phyloP scores from a whole-genome alignment of 2,329 filamentous ascomycete species.

The Calonectria henricotiae region DNA sequence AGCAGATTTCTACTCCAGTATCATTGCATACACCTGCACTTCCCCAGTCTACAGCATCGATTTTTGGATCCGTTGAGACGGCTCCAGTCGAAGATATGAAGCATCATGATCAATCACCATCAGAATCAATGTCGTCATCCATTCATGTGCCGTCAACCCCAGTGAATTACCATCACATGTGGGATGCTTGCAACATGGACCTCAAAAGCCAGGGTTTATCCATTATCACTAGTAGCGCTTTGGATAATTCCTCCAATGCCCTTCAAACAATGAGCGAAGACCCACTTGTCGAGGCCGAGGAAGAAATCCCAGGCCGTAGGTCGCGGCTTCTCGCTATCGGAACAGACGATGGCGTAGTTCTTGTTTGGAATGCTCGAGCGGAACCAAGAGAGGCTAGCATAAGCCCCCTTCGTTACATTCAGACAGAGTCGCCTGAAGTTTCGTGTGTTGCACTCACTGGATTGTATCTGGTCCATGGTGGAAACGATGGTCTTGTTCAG shows the following conservation, averaged over 20 bases:
- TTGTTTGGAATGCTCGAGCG: slow-evolving; percentile 89
- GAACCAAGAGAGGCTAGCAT: slow-evolving; percentile 65
- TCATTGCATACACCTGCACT: slow-evolving; percentile 26
- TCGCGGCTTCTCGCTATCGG: slow-evolving; percentile 87
- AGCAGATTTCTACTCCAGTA: slow-evolving; percentile 14
- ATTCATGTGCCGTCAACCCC: slow-evolving; percentile 37
- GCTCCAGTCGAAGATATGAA: slow-evolving; percentile 18
- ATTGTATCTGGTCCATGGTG: slow-evolving; percentile 91
- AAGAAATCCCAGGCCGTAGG: slow-evolving; percentile 87
- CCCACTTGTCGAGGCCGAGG: slow-evolving; percentile 68
- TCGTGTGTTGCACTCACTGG: slow-evolving; percentile 87
- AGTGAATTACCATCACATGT: slow-evolving; percentile 52
- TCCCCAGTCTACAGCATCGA: slow-evolving; percentile 45
- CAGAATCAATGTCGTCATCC: slow-evolving; percentile 47
- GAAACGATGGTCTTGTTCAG: slow-evolving; percentile 94
- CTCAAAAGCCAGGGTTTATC: slow-evolving; percentile 74
- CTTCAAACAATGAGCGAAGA: slow-evolving; percentile 84
- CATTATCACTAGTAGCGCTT: slow-evolving; percentile 78
- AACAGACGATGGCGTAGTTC: slow-evolving; percentile 82
- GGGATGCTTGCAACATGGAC: slow-evolving; percentile 52
- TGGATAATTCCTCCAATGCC: slow-evolving; percentile 84
- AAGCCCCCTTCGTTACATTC: slow-evolving; percentile 83
- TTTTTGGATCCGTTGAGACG: slow-evolving; percentile 52
- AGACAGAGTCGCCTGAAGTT: slow-evolving; percentile 92
- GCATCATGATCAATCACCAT: slow-evolving; percentile 46